A percentile compares a stretch with the other conserved stretches of the same genome.
phyloP scores from a whole-genome alignment of 352 stramenopile genomes.

The Plasmopara muralis region DNA sequence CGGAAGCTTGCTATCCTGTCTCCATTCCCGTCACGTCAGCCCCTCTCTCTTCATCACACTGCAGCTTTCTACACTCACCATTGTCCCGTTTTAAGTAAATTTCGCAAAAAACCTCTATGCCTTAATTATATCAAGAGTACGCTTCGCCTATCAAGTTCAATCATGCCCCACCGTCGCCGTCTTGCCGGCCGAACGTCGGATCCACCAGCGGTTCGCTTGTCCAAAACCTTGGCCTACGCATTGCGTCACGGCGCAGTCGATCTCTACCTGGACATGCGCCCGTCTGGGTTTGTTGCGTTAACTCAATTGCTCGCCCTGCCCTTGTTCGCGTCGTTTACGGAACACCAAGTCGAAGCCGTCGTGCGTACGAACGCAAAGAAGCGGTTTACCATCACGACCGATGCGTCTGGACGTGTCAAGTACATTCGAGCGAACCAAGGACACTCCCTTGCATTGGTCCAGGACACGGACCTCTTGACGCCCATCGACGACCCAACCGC shows the following conservation, averaged over 20 bases:
- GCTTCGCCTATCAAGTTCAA: constrained; percentile 7
- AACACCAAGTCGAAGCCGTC: constrained; percentile 56
- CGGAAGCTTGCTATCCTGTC: constrained; percentile 61
- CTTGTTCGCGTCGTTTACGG: constrained; percentile 45
- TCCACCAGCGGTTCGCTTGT: constrained; percentile 55
- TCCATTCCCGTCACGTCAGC: too few species aligned
- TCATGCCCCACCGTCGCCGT: constrained; percentile 6
- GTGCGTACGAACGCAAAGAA: constrained; percentile 70
- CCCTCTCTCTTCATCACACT: too few species aligned
- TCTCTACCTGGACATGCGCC: constrained; percentile 58
- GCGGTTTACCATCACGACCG: constrained; percentile 59
- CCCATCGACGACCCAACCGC: constrained; percentile 42
- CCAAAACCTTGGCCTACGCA: constrained; percentile 71
- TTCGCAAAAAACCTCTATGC: too few species aligned
- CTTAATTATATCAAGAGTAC: too few species aligned
- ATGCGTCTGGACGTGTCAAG: constrained; percentile 27
- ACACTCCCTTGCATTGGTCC: constrained; percentile 57
- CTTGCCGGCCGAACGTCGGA: constrained; percentile 28
- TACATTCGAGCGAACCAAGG: constrained; percentile 83
- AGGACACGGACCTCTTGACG: constrained; percentile 65
- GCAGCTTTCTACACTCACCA: too few species aligned
- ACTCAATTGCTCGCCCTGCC: constrained; percentile 39
- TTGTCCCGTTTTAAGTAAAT: too few species aligned
- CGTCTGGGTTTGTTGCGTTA: constrained; percentile 62
- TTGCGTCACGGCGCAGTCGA: constrained; percentile 67